Conservation (phyloP, 164 flowering plant genomes). For the Houttuynia cordata region DNA sequence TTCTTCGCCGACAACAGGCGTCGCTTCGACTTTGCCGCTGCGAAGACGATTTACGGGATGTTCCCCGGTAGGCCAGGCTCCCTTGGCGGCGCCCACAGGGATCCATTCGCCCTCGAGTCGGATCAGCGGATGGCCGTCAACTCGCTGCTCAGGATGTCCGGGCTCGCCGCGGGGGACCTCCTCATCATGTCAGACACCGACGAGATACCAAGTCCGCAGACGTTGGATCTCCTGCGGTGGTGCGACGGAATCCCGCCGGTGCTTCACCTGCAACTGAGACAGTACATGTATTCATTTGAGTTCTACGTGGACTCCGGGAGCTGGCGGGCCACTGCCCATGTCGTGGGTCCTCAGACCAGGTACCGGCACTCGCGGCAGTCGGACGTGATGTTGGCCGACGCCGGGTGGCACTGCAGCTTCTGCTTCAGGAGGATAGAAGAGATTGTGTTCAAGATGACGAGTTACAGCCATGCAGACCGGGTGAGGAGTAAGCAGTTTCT, state of each 20-base stretch:
- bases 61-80: too few species aligned
- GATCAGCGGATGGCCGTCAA: constrained; percentile 22
- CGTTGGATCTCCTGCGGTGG: constrained; percentile 27
- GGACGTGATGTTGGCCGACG: too few species aligned
- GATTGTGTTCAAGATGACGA: constrained; percentile 39
- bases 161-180: constrained; percentile 26
- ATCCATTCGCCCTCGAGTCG: constrained; percentile 14
- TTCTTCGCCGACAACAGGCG: constrained; percentile 15
- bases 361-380: too few species aligned
- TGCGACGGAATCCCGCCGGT: constrained; percentile 30
- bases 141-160: constrained; percentile 17
- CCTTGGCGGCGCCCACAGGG: constrained; percentile 1
- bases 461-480: constrained; percentile 38
- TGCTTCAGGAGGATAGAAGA: constrained; percentile 27
- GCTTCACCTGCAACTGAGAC: constrained; percentile 21
- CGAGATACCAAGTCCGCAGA: constrained; percentile 33
- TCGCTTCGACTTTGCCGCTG: constrained; percentile 17
- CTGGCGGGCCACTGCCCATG: constrained; percentile 25
- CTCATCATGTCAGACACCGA: constrained; percentile 39
- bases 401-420: constrained; percentile 45
- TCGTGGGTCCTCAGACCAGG: constrained; percentile 13
- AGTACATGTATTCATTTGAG: constrained; percentile 35
- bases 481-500: constrained; percentile 22
- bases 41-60: constrained; percentile 11
- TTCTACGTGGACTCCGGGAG: constrained; percentile 29